Conservation (phyloP, 177 flowering plant genomes). For the Tripterygium wilfordii region DNA sequence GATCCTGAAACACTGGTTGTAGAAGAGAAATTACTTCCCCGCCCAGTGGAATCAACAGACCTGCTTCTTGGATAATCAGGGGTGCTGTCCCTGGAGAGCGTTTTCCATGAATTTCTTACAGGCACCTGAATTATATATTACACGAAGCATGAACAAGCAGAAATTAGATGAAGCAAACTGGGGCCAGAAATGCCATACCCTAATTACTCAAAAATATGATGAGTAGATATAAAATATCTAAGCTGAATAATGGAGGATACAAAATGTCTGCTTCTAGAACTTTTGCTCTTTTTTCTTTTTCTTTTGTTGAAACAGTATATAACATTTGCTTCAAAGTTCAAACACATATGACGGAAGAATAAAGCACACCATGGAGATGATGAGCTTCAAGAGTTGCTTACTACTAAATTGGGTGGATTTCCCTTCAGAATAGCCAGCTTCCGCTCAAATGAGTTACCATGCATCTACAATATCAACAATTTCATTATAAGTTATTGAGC, state of each 20-base stretch:
- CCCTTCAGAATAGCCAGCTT: slow-evolving; percentile 68
- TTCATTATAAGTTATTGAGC: slow-evolving; percentile 2
- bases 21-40: slow-evolving; percentile 30
- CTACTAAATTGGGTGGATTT: slow-evolving; percentile 27
- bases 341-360: background rate
- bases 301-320: no score
- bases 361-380: background rate
- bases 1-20: slow-evolving; percentile 15
- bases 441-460: slow-evolving; percentile 72
- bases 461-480: slow-evolving; percentile 34
- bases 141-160: background rate
- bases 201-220: no score
- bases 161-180: background rate
- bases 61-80: slow-evolving; percentile 31
- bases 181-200: no score
- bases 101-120: slow-evolving; percentile 29
- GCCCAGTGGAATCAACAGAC: slow-evolving; percentile 26
- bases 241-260: no score
- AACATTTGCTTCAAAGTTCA: no score
- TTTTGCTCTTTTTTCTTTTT: no score
- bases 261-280: no score
- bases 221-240: no score
- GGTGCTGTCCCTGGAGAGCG: slow-evolving; percentile 20
- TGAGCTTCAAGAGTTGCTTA: slow-evolving; percentile 19
- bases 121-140: slow-evolving; percentile 25